Evolutionary conservation across 371 early-diverging fungal genomes (phyloP), one percentile per base, ranked within the genome.

Genomic region (Amoeboaphelidium protococcarum): DNA sequence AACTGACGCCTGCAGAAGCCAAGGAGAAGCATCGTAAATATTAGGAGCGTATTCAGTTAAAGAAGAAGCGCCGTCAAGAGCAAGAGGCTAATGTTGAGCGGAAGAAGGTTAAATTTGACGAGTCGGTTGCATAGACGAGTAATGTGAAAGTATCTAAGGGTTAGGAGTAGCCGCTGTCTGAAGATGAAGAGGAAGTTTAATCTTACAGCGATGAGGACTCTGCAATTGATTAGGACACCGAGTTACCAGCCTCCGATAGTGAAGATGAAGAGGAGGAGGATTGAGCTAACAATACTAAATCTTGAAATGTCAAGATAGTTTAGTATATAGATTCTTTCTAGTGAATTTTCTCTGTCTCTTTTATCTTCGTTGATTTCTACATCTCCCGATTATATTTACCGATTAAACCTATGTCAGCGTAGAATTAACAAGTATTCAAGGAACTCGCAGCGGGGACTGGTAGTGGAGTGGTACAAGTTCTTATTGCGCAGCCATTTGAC

Each of bases 1-100:
- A 63, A 37, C 55, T 63, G 26, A 62, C 60, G 46, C 61, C 63
- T 45, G 73, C 73, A 26, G 68, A 66, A 45, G 69, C 72, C 24
- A 64, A 63, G 43, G 61, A 66, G 42, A 59, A 57, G 42, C 63
- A 69, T 24, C 53, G 62, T 40, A 72, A 74, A 50, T 68, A 69
- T 40, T 69, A 70, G 23, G 66, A 64, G 27, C 61, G 58, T 25
- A 59, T 64, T 23, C 67, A 68, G 46, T 64, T 64, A 20, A 68
- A 68, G 50, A 66, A 64, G 48, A 64, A 72, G 50, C 62, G 66
- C 25, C 67, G 65, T 46, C 67, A 72, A 31, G 65, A 64, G 44
- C 67, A 69, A 42, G 71, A 69, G 25, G 70, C 73, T 55, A 59
- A 68, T 25, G 71, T 64, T 13, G 65, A 70, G 42, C 64, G 61